These are phyloP conservation scores for Suhomyces guaymorum DNA, from an alignment of 1,139 yeast species.

Conservation along the genomic window DNA sequence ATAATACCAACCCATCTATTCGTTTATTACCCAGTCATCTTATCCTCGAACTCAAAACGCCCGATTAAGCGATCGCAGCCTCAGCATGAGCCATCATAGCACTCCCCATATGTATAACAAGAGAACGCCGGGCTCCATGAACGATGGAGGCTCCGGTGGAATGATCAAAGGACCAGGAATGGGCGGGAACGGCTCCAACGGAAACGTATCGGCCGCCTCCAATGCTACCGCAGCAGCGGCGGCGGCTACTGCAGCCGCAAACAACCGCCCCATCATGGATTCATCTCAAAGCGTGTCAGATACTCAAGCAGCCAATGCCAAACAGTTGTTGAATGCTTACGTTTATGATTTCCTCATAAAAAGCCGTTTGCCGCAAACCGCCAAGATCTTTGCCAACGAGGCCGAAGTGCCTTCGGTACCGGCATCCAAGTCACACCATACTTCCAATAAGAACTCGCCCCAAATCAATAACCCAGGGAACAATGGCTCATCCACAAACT, in stretches of 20 bases:
- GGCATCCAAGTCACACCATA: constrained; percentile 10
- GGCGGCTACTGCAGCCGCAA: constrained; percentile 10
- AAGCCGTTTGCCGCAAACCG: constrained; percentile 69
- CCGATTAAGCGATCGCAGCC: neutral
- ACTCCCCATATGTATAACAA: constrained; percentile 39
- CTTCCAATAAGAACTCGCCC: constrained; percentile 24
- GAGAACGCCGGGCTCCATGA: constrained; percentile 28
- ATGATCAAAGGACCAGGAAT: constrained; percentile 7
- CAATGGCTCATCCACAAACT: constrained; percentile 20
- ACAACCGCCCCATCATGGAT: constrained; percentile 23
- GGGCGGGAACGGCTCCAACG: neutral
- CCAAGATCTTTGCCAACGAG: constrained; percentile 70
- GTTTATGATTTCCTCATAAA: constrained; percentile 84
- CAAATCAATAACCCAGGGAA: constrained; percentile 14
- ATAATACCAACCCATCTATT: too few relatives aligned
- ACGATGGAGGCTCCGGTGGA: constrained; percentile 11
- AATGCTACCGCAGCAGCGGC: constrained; percentile 12
- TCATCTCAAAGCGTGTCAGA: constrained; percentile 39
- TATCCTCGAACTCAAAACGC: too few relatives aligned
- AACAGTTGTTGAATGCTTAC: constrained; percentile 77
- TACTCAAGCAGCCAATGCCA: constrained; percentile 54
- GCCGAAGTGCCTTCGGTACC: constrained; percentile 53
- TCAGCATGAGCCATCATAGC: constrained; percentile 29
- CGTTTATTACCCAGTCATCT: too few relatives aligned
- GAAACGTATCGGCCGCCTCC: constrained; percentile 7